Base-by-base conservation (phyloP, 2,329 filamentous ascomycete genomes). In the Phialophora verrucosa region DNA sequence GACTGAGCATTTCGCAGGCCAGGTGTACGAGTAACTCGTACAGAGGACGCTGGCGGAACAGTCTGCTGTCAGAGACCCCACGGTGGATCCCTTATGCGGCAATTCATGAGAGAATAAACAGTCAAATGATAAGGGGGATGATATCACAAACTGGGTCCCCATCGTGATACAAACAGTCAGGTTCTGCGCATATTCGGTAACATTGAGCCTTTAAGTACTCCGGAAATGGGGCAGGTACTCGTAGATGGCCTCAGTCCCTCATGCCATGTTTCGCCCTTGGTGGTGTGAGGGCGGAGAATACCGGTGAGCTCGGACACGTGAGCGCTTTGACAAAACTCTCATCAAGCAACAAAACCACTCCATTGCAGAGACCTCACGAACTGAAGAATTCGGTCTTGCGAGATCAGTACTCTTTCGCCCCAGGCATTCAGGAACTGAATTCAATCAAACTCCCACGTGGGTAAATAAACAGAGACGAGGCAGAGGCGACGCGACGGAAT, bases 201-300 rank as follows among this genome's bases (percentile, higher is more conserved):
- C 12, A 3, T 4, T 12, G 20, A 27, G 20, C 20, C 49, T 3
- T 51, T 17, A 51, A 44, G 14, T 44, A 17, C 38, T 17, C 38
- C 31, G 31, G 10, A 35, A 35, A 10, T 35, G 32, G 32, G 32
- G 32, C 32, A 23, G 20, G 49, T 14, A 20, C n/a, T 25, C 23
- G 23, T 25, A 25, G 47, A 23, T 50, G 4, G 49, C 14, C 49
- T 51, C 23, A 11, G n/a, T 10, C 5, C n/a, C 20, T 47, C 25
- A 14, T 35, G 17, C 57, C 31, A n/a, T 51, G 17, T 59, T 47
- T 47, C 20, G 57, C 17, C 50, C 10, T 62, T 14, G 32, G 63
- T 65, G 64, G 64, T 59, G 58, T 66, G 64, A 66, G 35, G 3
- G 59, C 58, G 63, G 64, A 66, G 42, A 29, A 58, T 53, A 17